phyloP scores from a whole-genome alignment of 2,329 filamentous ascomycete species.

The Colletotrichum acutatum region DNA sequence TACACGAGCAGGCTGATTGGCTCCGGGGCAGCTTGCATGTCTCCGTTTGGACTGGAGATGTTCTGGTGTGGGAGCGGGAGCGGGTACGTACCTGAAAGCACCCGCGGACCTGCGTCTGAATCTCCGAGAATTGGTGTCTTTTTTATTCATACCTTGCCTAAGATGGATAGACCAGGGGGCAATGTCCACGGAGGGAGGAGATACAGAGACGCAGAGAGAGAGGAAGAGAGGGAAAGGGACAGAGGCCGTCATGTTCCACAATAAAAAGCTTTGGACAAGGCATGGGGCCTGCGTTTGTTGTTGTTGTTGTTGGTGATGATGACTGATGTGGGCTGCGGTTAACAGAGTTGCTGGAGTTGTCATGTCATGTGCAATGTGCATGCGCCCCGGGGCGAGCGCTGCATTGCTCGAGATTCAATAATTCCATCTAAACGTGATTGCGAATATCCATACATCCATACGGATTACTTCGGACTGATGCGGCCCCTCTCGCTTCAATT shows the following conservation, averaged over 20 bases:
- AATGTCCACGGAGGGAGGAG: neutral
- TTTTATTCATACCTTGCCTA: neutral
- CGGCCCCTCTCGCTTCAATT: neutral
- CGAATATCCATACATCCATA: neutral
- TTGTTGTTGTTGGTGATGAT: neutral
- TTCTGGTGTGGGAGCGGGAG: neutral
- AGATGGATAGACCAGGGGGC: neutral
- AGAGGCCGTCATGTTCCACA: neutral
- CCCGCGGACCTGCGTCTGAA: neutral
- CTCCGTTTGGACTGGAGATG: neutral
- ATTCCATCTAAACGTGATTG: constrained; percentile 1
- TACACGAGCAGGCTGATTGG: constrained; percentile 25
- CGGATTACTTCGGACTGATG: neutral
- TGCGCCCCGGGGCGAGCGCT: neutral
- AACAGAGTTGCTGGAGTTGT: neutral
- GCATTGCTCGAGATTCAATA: constrained; percentile 7
- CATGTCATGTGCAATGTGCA: neutral
- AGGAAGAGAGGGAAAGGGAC: neutral
- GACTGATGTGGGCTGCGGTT: neutral
- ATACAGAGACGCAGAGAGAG: neutral
- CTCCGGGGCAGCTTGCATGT: neutral
- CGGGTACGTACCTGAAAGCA: neutral
- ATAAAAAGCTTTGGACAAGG: neutral
- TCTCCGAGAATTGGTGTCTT: neutral
- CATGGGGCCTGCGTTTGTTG: neutral